A percentile compares a stretch with the other conserved stretches of the same genome.
Evolutionary conservation across 2,329 filamentous ascomycete species (phyloP).

Genomic region (Apiospora kogelbergensis): DNA sequence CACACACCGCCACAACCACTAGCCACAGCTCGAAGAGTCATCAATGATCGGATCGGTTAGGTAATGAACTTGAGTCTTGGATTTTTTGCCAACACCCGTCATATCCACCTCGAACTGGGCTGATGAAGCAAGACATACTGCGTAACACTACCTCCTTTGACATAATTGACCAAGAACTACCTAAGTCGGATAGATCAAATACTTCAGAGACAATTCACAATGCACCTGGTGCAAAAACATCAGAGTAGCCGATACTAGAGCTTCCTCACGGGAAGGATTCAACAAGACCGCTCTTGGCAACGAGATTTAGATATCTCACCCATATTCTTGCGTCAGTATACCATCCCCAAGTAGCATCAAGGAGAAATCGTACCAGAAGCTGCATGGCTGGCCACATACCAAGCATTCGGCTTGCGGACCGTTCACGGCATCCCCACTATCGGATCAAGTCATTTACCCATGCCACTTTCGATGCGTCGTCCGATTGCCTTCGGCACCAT

Average conservation of each 20-base stretch:
- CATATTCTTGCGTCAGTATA: background rate
- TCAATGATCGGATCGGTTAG: background rate
- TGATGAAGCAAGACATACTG: too few species aligned
- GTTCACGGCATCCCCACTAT: background rate
- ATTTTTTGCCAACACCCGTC: background rate
- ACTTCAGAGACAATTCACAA: background rate
- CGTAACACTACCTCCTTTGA: background rate
- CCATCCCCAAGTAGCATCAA: background rate
- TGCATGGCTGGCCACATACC: background rate
- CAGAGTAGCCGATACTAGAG: background rate
- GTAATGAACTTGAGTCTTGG: background rate
- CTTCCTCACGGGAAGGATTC: background rate
- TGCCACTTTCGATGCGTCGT: background rate
- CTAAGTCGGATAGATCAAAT: background rate
- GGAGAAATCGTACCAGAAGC: background rate
- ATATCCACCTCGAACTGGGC: background rate
- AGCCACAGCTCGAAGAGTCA: background rate
- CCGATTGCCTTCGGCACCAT: constrained; percentile 1
- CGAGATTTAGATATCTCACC: background rate
- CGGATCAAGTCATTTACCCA: constrained; percentile 4
- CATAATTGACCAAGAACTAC: background rate
- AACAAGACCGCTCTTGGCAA: background rate
- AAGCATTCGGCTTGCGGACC: constrained; percentile 2
- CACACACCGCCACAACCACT: background rate
- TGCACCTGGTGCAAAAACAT: background rate